Conservation (phyloP, 108 stramenopile species). For the Fragilariopsis cylindrus region DNA sequence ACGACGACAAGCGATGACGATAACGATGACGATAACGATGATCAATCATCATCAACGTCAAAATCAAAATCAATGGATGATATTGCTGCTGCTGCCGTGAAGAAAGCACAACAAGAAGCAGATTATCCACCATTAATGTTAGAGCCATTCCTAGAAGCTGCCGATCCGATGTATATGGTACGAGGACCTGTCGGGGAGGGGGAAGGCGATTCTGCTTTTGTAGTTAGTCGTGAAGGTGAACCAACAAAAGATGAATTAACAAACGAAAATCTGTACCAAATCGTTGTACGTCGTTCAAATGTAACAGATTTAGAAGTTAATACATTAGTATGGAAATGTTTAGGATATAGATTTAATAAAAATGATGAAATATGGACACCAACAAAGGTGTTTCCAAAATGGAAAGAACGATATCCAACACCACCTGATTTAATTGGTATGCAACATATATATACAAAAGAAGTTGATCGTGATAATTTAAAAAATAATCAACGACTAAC, state of each 20-base stretch:
- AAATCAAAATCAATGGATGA: too few species aligned
- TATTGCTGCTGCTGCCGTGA: too few species aligned
- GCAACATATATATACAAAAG: constrained; percentile 81
- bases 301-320: constrained; percentile 88
- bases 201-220: constrained; percentile 50
- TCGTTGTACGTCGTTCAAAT: constrained; percentile 43
- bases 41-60: too few species aligned
- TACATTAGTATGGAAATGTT: constrained; percentile 92
- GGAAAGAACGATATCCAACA: constrained; percentile 83
- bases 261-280: constrained; percentile 79
- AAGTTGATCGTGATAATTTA: constrained; percentile 78
- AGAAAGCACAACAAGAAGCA: background rate
- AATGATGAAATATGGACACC: constrained; percentile 57
- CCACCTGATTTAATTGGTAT: constrained; percentile 94
- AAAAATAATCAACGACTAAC: constrained; percentile 78
- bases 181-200: constrained; percentile 53
- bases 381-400: constrained; percentile 84
- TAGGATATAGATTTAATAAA: constrained; percentile 84
- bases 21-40: too few species aligned
- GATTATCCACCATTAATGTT: constrained; percentile 31
- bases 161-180: constrained; percentile 58
- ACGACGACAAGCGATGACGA: too few species aligned
- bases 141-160: constrained; percentile 64
- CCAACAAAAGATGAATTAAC: constrained; percentile 72
- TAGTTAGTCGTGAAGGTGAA: constrained; percentile 62